phyloP scores from a whole-genome alignment of 805 yeast genomes.

The Candida yuanshanica region DNA sequence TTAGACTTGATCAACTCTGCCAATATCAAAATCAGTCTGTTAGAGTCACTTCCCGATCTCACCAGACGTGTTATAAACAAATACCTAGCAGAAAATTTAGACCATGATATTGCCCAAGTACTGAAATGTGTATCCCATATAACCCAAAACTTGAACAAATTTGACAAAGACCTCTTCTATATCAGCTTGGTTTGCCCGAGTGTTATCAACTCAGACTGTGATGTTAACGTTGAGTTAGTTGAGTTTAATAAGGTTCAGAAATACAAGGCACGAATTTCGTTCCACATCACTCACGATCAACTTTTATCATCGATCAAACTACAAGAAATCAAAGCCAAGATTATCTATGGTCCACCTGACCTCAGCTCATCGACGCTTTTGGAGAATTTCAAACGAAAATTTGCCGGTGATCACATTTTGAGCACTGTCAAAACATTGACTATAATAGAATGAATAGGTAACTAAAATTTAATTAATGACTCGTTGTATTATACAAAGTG shows the following conservation, averaged over 20 bases:
- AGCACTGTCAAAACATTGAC: slow-evolving; percentile 2
- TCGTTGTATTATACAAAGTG: background rate
- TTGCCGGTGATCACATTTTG: slow-evolving; percentile 1
- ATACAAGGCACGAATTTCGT: slow-evolving; percentile 13
- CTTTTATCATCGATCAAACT: slow-evolving; percentile 7
- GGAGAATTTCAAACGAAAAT: slow-evolving; percentile 10
- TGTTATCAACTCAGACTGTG: slow-evolving; percentile 4
- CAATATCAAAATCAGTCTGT: slow-evolving; percentile 4
- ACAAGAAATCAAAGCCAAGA: background rate
- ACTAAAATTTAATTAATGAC: background rate
- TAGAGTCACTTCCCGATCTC: slow-evolving; percentile 4
- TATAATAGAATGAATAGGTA: background rate
- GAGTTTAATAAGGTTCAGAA: slow-evolving; percentile 14
- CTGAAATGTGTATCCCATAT: slow-evolving; percentile 6
- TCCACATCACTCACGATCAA: slow-evolving; percentile 9
- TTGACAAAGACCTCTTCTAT: slow-evolving; percentile 15
- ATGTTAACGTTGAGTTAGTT: slow-evolving; percentile 8
- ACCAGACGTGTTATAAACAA: slow-evolving; percentile 8
- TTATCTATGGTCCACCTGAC: slow-evolving; percentile 14
- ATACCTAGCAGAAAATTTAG: slow-evolving; percentile 2
- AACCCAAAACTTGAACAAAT: background rate
- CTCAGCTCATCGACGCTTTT: slow-evolving; percentile 7
- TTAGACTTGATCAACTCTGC: slow-evolving; percentile 7
- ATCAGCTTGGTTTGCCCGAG: slow-evolving; percentile 14
- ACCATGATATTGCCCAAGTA: slow-evolving; percentile 1